phyloP scores from a whole-genome alignment of 352 stramenopile genomes.

The Globisporangium irregulare region DNA sequence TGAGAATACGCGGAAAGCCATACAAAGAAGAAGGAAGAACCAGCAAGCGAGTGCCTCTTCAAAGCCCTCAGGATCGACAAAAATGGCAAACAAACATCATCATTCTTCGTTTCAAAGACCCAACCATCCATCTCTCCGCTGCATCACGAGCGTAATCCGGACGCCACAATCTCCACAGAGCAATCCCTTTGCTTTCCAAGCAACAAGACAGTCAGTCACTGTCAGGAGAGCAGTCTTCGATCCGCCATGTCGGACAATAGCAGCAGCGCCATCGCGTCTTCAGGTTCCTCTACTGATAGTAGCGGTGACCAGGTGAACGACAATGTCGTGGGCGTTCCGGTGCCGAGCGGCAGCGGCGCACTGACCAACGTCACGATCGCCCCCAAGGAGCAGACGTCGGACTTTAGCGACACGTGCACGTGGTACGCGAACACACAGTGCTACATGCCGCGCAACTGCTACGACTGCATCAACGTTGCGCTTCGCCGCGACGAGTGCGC shows the following conservation, averaged over 20 bases:
- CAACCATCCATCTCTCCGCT: too few relatives aligned
- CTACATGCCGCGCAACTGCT: conserved; percentile 15
- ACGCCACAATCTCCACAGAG: too few relatives aligned
- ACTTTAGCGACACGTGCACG: conserved; percentile 12
- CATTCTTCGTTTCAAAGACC: too few relatives aligned
- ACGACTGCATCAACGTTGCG: conserved; percentile 18
- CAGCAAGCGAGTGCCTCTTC: too few relatives aligned
- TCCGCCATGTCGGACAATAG: conserved; percentile 3
- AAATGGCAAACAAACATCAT: too few relatives aligned
- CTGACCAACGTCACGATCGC: conserved; percentile 4
- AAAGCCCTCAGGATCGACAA: too few relatives aligned
- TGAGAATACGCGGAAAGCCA: too few relatives aligned
- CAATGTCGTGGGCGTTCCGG: neutral
- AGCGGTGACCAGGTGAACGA: neutral
- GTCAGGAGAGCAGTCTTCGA: neutral
- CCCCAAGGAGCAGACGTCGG: neutral
- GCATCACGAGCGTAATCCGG: too few relatives aligned
- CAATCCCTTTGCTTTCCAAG: too few relatives aligned
- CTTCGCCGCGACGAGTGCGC: conserved; percentile 12
- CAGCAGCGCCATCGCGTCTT: neutral
- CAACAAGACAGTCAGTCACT: too few relatives aligned
- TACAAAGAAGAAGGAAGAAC: too few relatives aligned
- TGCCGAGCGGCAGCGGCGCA: neutral
- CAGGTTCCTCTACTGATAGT: neutral
- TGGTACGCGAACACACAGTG: conserved; percentile 14